A percentile compares a stretch with the other conserved stretches of the same genome.
Evolutionary conservation across 805 yeast genomes (phyloP).

Genomic region (Saturnispora serradocipensis): DNA sequence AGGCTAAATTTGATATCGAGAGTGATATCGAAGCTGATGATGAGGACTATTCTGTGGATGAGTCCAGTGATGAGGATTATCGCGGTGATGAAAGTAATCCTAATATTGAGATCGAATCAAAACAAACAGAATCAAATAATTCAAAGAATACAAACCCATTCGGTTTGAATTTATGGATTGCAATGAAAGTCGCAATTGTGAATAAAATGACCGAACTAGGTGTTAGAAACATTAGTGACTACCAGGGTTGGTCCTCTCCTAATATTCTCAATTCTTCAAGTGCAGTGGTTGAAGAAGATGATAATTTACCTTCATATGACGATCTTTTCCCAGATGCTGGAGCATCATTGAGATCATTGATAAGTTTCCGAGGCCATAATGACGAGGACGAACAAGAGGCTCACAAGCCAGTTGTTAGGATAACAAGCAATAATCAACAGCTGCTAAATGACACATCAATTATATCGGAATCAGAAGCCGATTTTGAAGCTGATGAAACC

Average conservation of each 20-base stretch:
- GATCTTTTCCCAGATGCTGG: constrained; percentile 58
- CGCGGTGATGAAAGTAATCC: constrained; percentile 10
- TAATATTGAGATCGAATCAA: not conserved
- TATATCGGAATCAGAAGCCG: not conserved
- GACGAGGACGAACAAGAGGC: constrained; percentile 12
- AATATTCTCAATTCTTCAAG: not conserved
- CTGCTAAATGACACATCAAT: not conserved
- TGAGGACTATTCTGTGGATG: constrained; percentile 10
- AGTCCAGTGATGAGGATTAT: constrained; percentile 6
- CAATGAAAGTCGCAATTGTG: constrained; percentile 23
- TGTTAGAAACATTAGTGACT: constrained; percentile 1
- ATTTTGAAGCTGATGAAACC: constrained; percentile 1
- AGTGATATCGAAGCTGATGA: constrained; percentile 8
- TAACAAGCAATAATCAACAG: not conserved
- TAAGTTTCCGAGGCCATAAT: constrained; percentile 22
- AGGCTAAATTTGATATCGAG: not conserved
- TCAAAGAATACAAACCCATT: constrained; percentile 13
- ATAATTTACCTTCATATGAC: constrained; percentile 57
- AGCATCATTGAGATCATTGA: constrained; percentile 20
- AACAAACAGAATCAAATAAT: not conserved
- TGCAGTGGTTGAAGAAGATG: constrained; percentile 23
- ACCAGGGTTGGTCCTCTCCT: not conserved
- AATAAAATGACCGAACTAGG: constrained; percentile 12
- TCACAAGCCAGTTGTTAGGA: constrained; percentile 1
- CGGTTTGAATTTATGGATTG: constrained; percentile 24